Base-by-base conservation (phyloP, 352 stramenopile genomes). In the Pilasporangium apinafurcum region DNA sequence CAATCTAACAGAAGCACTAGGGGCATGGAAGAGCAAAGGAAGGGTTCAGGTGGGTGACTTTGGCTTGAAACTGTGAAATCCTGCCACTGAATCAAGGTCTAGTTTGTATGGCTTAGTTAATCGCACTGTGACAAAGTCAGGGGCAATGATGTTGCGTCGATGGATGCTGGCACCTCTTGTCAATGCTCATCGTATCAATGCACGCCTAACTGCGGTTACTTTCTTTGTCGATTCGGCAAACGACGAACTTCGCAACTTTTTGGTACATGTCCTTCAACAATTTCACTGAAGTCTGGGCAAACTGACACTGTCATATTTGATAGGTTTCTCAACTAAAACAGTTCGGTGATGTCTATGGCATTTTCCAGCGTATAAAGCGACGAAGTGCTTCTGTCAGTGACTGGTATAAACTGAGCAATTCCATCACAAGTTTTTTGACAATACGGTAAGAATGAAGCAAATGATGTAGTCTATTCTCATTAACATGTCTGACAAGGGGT, bases 71-170 rank as follows among this genome's bases (percentile, higher is more conserved):
- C 21, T 13, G 29, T 20, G 22, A 13, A 20, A 24, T n/a, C 25
- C 8, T 53, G 17, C 34, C 35, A 22, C 18, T 33, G 16, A 41
- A 8, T 21, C n/a, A 39, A 16, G 0, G 28, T 51, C 6, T 35
- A 94, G 82, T 50, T 38, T 94, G 1, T 86, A 83, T 48, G 76
- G 74, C 7, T 58, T 94, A 17, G 51, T 94, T n/a, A 86, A 94
- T 48, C 71, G 65, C 30, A 90, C 77, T 9, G 52, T 87, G 22
- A 94, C 82, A 5, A 85, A 80, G 48, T 74, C 69, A 13, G 82
- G 82, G 4, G 54, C 53, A 14, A 48, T 45, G 14, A 62, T 86
- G 43, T 59, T 94, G 13, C 75, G 76, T 0, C 66, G 68, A 32
- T 94, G 82, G 82, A 89, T 94, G 73, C 45, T 94, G 16, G 61